phyloP scores from a whole-genome alignment of 768 basidiomycete species.

The Myochromella boudieri region DNA sequence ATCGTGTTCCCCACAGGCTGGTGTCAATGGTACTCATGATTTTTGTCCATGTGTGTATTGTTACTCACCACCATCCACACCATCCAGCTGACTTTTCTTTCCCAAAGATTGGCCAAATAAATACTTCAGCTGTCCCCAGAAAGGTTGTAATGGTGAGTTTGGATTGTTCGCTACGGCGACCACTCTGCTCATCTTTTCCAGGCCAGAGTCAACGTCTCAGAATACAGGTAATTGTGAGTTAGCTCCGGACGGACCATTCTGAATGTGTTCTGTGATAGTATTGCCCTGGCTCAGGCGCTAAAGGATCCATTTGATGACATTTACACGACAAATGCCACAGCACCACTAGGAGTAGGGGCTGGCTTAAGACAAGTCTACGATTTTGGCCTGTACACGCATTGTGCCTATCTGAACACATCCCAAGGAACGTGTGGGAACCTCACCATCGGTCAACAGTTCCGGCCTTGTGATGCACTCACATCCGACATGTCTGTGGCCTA shows the following conservation, averaged over 20 bases:
- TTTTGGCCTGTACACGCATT: slow-evolving; percentile 82
- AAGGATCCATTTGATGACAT: slow-evolving; percentile 60
- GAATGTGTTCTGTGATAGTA: slow-evolving; percentile 31
- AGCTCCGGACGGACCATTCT: slow-evolving; percentile 6
- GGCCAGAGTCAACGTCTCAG: slow-evolving; percentile 70
- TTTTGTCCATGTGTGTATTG: slow-evolving; percentile 70
- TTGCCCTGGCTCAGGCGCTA: slow-evolving; percentile 48
- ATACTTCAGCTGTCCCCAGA: slow-evolving; percentile 69
- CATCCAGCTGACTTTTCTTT: slow-evolving; percentile 23
- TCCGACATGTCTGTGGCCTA: slow-evolving; percentile 71
- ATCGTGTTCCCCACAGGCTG: slow-evolving; percentile 31
- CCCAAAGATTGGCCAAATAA: slow-evolving; percentile 79
- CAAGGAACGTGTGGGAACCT: slow-evolving; percentile 65
- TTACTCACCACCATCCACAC: slow-evolving; percentile 13
- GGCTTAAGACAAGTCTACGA: slow-evolving; percentile 73
- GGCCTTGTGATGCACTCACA: slow-evolving; percentile 63
- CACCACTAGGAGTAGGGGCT: slow-evolving; percentile 51
- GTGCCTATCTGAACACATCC: slow-evolving; percentile 63
- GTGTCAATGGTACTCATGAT: slow-evolving; percentile 66
- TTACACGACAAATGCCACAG: slow-evolving; percentile 65
- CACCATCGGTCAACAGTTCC: slow-evolving; percentile 57
- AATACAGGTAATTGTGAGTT: slow-evolving; percentile 56
- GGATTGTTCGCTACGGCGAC: slow-evolving; percentile 1
- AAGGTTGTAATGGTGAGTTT: slow-evolving; percentile 68
- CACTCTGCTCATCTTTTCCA: slow-evolving; percentile 24